Evolutionary conservation across 2,329 filamentous ascomycete species (phyloP).

Genomic region (Fusarium bactridioides): DNA sequence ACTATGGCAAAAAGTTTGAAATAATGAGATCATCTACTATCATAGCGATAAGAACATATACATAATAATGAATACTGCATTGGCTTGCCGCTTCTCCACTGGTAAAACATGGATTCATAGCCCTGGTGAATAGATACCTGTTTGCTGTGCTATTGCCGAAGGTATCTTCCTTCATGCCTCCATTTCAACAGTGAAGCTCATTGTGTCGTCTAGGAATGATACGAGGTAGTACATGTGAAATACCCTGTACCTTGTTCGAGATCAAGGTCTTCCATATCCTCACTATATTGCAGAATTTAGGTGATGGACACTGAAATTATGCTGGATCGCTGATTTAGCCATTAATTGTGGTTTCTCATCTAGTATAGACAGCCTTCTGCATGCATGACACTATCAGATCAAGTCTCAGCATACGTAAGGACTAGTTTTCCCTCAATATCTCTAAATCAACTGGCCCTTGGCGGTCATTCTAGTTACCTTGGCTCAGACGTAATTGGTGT

Average conservation of each 20-base stretch:
- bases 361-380: neutral
- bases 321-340: neutral
- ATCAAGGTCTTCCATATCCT: neutral
- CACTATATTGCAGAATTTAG: neutral
- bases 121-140: neutral
- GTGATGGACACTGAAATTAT: neutral
- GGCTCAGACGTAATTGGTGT: neutral
- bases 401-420: neutral
- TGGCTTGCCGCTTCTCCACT: neutral
- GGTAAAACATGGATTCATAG: too few relatives aligned
- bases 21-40: neutral
- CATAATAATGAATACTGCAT: neutral
- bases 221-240: neutral
- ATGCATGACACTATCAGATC: neutral
- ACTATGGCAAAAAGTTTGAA: neutral
- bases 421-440: neutral
- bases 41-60: neutral
- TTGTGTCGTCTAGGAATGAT: neutral
- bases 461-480: neutral
- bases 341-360: neutral
- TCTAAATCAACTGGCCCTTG: neutral
- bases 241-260: neutral
- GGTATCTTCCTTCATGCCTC: neutral
- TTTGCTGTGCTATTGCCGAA: neutral
- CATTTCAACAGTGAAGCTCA: neutral